phyloP scores from a whole-genome alignment of 192 early-diverging fungal species.

The Umbelopsis vinacea region DNA sequence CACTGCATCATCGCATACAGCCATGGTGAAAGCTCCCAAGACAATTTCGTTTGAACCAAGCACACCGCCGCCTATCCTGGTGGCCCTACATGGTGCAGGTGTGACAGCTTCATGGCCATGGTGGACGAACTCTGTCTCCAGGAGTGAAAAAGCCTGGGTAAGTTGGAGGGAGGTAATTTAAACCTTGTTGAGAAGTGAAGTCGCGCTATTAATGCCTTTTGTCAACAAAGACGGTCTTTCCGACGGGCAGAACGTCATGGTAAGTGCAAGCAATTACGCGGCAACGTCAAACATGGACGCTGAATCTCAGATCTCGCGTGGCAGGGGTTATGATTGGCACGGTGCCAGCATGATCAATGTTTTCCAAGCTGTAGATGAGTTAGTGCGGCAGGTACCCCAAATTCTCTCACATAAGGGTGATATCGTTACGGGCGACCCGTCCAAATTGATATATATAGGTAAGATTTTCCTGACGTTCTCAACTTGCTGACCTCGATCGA shows the following conservation, averaged over 20 bases:
- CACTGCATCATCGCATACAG: neutral
- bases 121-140: conserved; percentile 62
- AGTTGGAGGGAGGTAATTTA: neutral
- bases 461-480: neutral
- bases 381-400: conserved; percentile 24
- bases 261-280: conserved; percentile 27
- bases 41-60: conserved; percentile 32
- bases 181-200: too few relatives aligned
- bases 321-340: conserved; percentile 82
- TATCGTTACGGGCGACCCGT: neutral
- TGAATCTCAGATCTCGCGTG: neutral
- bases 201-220: neutral
- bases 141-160: conserved; percentile 70
- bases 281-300: neutral
- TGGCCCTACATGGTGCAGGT: conserved; percentile 78
- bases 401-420: neutral
- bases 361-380: conserved; percentile 54
- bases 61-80: conserved; percentile 53
- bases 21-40: conserved; percentile 47
- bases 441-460: conserved; percentile 21
- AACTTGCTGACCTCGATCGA: too few relatives aligned
- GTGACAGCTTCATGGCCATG: conserved; percentile 61
- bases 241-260: conserved; percentile 75
- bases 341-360: conserved; percentile 69
- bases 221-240: conserved; percentile 57